Base-by-base conservation (phyloP, 208 protist genomes). In the Leishmania gerbilli region DNA sequence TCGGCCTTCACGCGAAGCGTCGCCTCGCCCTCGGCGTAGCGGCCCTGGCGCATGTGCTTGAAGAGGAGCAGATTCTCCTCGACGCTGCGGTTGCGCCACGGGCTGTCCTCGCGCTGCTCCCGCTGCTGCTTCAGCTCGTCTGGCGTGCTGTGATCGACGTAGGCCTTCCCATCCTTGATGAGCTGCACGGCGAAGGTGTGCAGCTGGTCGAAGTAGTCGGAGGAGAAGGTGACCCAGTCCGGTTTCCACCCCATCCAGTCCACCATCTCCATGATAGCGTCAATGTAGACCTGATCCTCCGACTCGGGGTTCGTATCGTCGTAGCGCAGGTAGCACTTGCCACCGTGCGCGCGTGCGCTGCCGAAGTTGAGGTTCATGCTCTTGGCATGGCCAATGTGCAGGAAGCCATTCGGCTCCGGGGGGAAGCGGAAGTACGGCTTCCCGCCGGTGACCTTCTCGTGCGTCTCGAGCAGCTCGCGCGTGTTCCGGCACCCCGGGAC, bases 361-460 rank as follows among this genome's bases (percentile, higher is more conserved):
- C 97, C 94, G 88, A 99, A 99, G 93, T 99, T 99, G 19, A 99
- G 91, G 88, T 98, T 98, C 98, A 99, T 99, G 79, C 99, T 98
- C 92, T 99, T 99, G 15, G 99, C 99, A 85, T 99, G 99, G 34
- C 99, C 99, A 90, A 99, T 99, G 89, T 99, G 99, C 13, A 99
- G 90, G 83, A 99, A 99, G 47, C 99, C 99, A 78, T 99, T 99
- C 45, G 98, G 98, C 92, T 99, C 98, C 27, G 98, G 98, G 1
- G 98, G 98, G 81, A 99, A 99, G 68, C 98, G 93, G 84, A 98
- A 98, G 87, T 95, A 97, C n/a, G 89, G 92, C 55, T 81, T 88
- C n/a, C 93, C 93, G 34, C 83, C 87, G 1, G 95, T 98, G 27
- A 84, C 45, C 71, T 80, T 79, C 40, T 80, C 47, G 77, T 98